phyloP scores from a whole-genome alignment of 129 eudicot species.

The Solidago caesia region DNA sequence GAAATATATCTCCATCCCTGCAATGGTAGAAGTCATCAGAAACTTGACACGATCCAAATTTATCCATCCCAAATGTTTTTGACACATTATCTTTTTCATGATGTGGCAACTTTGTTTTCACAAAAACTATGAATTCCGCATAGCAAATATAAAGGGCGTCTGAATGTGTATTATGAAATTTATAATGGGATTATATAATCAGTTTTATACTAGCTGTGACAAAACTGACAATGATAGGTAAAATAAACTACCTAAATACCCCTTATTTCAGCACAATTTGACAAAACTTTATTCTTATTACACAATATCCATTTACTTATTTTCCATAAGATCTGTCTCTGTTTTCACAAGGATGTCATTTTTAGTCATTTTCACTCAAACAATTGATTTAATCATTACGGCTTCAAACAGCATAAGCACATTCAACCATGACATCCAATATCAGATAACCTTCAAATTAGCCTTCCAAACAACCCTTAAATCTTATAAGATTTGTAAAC shows the following conservation, averaged over 20 bases:
- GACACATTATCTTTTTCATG: background rate
- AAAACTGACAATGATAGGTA: background rate
- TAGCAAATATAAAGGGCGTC: background rate
- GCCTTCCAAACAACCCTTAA: background rate
- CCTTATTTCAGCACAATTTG: background rate
- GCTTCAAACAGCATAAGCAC: background rate
- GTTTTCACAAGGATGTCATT: background rate
- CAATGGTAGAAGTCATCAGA: conserved; percentile 19
- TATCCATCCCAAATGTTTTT: background rate
- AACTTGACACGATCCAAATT: background rate
- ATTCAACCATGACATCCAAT: no score
- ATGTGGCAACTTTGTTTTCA: background rate
- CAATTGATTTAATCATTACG: background rate
- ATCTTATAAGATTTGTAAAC: background rate
- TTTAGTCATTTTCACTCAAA: background rate
- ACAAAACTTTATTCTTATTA: background rate
- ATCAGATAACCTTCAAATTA: background rate
- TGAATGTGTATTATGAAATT: background rate
- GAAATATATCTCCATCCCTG: conserved; percentile 67
- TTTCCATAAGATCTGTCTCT: background rate
- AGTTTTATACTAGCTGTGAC: background rate
- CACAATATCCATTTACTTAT: no score
- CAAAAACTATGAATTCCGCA: background rate
- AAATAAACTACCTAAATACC: background rate
- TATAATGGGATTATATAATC: background rate